Percentiles rank a stretch among this genome's conserved stretches.
Evolutionary conservation across 495 filamentous ascomycete genomes (phyloP).

Genomic region (Polyplosphaeria fusca): DNA sequence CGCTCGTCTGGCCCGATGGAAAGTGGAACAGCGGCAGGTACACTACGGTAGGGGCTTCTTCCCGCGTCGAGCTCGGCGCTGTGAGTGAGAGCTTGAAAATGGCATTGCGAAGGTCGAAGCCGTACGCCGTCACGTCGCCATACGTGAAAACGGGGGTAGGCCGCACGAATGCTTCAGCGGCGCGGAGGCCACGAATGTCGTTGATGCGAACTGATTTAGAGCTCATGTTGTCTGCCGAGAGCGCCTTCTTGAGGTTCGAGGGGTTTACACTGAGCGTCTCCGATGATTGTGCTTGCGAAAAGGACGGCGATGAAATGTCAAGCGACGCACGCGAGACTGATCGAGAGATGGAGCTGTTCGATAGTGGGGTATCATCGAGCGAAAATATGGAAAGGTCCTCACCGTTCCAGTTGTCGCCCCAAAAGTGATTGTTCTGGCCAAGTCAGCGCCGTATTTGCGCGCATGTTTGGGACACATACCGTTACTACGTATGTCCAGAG

Average conservation of each 20-base stretch:
- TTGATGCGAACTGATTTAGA: slow-evolving; percentile 1
- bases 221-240: slow-evolving; percentile 54
- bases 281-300: slow-evolving; percentile 52
- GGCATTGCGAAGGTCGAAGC: slow-evolving; percentile 61
- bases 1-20: slow-evolving; percentile 62
- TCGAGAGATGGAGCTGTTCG: slow-evolving; percentile 43
- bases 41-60: slow-evolving; percentile 72
- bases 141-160: slow-evolving; percentile 75
- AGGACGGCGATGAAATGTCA: slow-evolving; percentile 56
- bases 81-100: slow-evolving; percentile 39
- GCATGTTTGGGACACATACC: slow-evolving; percentile 46
- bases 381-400: slow-evolving; percentile 93
- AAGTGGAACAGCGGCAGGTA: slow-evolving; percentile 94
- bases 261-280: slow-evolving; percentile 54
- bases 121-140: slow-evolving; percentile 63
- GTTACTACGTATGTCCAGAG: slow-evolving; percentile 81
- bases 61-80: slow-evolving; percentile 38
- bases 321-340: slow-evolving; percentile 42
- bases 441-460: slow-evolving; percentile 16
- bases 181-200: slow-evolving; percentile 62
- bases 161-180: slow-evolving; percentile 86
- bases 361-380: slow-evolving; percentile 70
- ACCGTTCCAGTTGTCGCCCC: slow-evolving; percentile 96
- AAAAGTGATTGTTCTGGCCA: slow-evolving; percentile 73
- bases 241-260: slow-evolving; percentile 65